These are phyloP conservation scores for Cercospora sp. DNA, from an alignment of 2,329 filamentous ascomycete species.

Conservation along the genomic window DNA sequence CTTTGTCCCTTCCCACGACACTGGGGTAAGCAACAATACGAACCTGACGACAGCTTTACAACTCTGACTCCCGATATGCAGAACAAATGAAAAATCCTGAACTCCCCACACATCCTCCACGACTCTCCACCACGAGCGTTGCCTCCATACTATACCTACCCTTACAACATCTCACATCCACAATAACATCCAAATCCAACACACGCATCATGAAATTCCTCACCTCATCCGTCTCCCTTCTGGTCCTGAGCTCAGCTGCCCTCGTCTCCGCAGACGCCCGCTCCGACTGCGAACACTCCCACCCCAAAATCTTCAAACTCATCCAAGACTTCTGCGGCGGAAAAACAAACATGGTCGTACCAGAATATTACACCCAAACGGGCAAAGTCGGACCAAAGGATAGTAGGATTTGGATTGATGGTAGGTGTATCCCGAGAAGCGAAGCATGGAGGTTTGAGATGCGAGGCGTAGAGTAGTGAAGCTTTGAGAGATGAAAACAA, in stretches of 20 bases:
- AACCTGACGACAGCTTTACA: background rate
- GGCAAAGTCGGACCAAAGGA: background rate
- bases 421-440: background rate
- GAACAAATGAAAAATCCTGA: no score
- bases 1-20: background rate
- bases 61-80: background rate
- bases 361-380: background rate
- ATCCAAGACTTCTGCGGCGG: slow-evolving; percentile 1
- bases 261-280: background rate
- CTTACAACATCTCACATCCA: no score
- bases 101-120: no score
- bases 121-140: no score
- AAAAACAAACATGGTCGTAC: background rate
- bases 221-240: no score
- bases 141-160: no score
- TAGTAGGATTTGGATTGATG: background rate
- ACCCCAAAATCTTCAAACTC: background rate
- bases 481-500: no score
- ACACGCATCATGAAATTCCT: no score
- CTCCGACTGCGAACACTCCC: background rate
- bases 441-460: no score
- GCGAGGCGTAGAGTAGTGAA: no score
- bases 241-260: no score
- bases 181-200: no score
- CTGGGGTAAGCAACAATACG: background rate